Conservation (phyloP, 2,329 filamentous ascomycete species). For the Chlorencoelia australis region DNA sequence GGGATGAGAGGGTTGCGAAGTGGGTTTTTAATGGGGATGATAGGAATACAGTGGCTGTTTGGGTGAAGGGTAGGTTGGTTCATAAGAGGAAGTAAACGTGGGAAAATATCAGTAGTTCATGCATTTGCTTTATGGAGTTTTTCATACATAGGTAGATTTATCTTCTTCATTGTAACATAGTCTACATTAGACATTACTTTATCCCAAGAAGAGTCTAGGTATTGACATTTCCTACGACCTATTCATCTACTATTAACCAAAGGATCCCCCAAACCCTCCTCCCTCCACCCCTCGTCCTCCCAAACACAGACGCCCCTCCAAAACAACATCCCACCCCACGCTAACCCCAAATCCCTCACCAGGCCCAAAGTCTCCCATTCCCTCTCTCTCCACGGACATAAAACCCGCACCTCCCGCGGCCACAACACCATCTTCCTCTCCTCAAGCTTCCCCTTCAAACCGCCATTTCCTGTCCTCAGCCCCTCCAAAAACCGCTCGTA, state of each 20-base stretch:
- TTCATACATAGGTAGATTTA: too few species aligned
- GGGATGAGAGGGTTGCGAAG: constrained; percentile 79
- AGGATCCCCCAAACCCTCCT: background rate
- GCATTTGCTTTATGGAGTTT: background rate
- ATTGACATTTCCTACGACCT: background rate
- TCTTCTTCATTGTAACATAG: background rate
- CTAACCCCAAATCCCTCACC: too few species aligned
- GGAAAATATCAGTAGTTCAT: too few species aligned
- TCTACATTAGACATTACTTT: background rate
- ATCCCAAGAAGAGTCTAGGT: background rate
- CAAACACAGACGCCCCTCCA: background rate
- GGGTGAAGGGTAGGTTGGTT: constrained; percentile 78
- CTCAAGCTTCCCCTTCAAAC: background rate
- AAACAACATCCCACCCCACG: constrained; percentile 5
- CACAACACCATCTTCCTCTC: background rate
- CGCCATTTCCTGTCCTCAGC: background rate
- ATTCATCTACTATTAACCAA: too few species aligned
- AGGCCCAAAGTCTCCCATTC: too few species aligned
- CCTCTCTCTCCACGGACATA: too few species aligned
- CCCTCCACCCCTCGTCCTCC: background rate
- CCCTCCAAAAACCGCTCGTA: constrained; percentile 2
- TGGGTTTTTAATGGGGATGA: constrained; percentile 95
- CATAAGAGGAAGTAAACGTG: constrained; percentile 53
- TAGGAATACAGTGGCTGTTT: constrained; percentile 77
- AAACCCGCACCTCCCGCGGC: background rate